Evolutionary conservation across 2,329 filamentous ascomycete species (phyloP).

Genomic region (Leptodontidium sp.): DNA sequence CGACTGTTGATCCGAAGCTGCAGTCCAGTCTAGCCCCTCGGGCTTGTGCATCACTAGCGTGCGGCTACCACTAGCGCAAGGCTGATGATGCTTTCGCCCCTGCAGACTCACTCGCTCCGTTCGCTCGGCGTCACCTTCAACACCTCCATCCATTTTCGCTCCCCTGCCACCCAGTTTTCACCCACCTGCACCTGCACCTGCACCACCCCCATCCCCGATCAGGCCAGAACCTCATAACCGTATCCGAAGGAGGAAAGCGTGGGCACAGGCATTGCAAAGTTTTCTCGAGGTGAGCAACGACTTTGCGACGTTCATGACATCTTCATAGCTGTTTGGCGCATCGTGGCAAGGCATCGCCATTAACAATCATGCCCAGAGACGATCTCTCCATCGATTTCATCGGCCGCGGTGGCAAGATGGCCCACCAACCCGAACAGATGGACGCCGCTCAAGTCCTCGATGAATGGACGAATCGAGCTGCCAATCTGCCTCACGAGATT

Average conservation of each 20-base stretch:
- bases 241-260: conserved; percentile 20
- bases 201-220: conserved; percentile 11
- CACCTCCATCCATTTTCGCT: conserved; percentile 11
- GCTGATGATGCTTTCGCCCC: background rate
- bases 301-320: conserved; percentile 33
- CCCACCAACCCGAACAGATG: conserved; percentile 63
- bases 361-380: conserved; percentile 77
- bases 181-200: background rate
- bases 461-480: conserved; percentile 77
- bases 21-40: conserved; percentile 5
- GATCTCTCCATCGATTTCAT: conserved; percentile 75
- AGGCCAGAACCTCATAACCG: conserved; percentile 14
- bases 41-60: conserved; percentile 7
- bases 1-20: background rate
- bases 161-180: conserved; percentile 25
- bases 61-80: conserved; percentile 14
- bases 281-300: conserved; percentile 42
- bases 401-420: conserved; percentile 55
- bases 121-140: conserved; percentile 13
- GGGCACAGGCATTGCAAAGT: conserved; percentile 24
- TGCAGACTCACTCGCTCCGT: conserved; percentile 1
- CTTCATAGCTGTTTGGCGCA: conserved; percentile 32
- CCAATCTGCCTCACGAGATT: conserved; percentile 84
- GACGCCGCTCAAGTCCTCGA: conserved; percentile 77
- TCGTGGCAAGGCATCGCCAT: conserved; percentile 48